A percentile compares a stretch with the other conserved stretches of the same genome.
phyloP scores from a whole-genome alignment of 345 rosid species.

The Salix dunnii region DNA sequence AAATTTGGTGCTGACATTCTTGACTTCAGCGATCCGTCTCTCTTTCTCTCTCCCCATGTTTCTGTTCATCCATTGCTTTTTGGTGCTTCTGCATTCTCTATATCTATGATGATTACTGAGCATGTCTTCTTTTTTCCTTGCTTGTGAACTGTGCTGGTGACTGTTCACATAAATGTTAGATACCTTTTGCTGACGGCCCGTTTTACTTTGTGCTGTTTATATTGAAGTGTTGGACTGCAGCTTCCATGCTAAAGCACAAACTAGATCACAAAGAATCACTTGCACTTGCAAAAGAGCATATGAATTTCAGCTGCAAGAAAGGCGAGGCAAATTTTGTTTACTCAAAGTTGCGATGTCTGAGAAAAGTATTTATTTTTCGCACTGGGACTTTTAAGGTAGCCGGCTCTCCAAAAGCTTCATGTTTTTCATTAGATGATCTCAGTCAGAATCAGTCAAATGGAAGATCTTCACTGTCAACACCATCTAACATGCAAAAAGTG shows the following conservation, averaged over 20 bases:
- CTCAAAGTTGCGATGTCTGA: conserved; percentile 53
- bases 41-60: not conserved
- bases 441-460: conserved; percentile 24
- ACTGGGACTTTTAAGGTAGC: conserved; percentile 27
- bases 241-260: conserved; percentile 62
- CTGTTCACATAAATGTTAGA: not conserved
- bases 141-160: not conserved
- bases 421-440: conserved; percentile 15
- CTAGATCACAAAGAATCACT: conserved; percentile 60
- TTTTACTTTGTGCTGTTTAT: conserved; percentile 8
- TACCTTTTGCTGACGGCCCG: not conserved
- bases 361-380: conserved; percentile 47
- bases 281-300: conserved; percentile 55
- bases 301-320: conserved; percentile 58
- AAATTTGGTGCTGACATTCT: not conserved
- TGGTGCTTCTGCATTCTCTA: not conserved
- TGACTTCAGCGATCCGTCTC: not conserved
- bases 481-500: conserved; percentile 14
- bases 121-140: not conserved
- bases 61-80: not conserved
- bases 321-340: conserved; percentile 60
- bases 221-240: conserved; percentile 85
- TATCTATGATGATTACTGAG: not conserved
- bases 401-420: conserved; percentile 29
- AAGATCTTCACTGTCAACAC: conserved; percentile 18